Evolutionary conservation across 164 flowering plant species (phyloP).

Genomic region (Tetracentron sinense): DNA sequence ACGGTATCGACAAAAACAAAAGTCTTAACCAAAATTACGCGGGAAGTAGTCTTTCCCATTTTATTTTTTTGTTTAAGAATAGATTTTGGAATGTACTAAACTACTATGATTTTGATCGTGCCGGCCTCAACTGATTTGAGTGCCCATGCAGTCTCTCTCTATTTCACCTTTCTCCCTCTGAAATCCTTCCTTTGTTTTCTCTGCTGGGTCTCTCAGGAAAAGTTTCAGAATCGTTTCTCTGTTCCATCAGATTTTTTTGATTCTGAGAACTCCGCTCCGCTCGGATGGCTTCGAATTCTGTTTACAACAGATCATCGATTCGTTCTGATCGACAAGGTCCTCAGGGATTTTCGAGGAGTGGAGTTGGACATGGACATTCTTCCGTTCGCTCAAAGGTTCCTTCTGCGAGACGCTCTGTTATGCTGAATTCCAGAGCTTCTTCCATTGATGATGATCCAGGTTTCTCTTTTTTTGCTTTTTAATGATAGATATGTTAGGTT

Average conservation of each 20-base stretch:
- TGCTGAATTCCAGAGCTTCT: conserved; percentile 22
- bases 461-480: conserved; percentile 16
- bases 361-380: neutral
- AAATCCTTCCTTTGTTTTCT: neutral
- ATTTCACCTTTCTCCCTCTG: neutral
- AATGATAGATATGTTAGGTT: too few relatives aligned
- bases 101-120: conserved; percentile 20
- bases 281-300: conserved; percentile 21
- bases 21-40: too few relatives aligned
- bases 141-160: conserved; percentile 13
- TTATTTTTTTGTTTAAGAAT: too few relatives aligned
- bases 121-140: conserved; percentile 14
- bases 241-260: neutral
- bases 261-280: neutral
- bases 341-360: conserved; percentile 8
- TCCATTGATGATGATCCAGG: conserved; percentile 29
- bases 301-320: conserved; percentile 10
- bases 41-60: too few relatives aligned
- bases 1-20: too few relatives aligned
- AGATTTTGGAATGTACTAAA: too few relatives aligned
- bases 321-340: conserved; percentile 13
- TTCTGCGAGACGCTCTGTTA: conserved; percentile 37
- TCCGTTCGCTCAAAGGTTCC: conserved; percentile 22
- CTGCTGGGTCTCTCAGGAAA: neutral
- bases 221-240: neutral